Conservation (phyloP, 1,284 basidiomycete genomes). For the Malassezia dermatis region DNA sequence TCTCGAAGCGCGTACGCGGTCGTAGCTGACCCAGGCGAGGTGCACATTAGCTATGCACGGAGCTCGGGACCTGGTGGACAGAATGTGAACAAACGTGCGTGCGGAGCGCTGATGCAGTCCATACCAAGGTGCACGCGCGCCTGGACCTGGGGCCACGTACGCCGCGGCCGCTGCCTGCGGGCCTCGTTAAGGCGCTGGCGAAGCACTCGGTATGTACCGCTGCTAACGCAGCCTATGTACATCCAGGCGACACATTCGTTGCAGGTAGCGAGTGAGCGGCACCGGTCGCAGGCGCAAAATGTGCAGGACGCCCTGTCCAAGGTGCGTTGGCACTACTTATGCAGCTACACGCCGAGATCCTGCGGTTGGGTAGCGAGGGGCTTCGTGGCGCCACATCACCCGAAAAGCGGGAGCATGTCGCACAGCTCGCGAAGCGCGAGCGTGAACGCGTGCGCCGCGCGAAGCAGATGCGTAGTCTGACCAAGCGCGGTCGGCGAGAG, state of each 20-base stretch:
- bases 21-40: constrained; percentile 5
- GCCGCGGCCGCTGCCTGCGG: neutral
- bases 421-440: constrained; percentile 5
- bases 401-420: constrained; percentile 12
- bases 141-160: neutral
- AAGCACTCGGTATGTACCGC: constrained; percentile 12
- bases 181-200: constrained; percentile 5
- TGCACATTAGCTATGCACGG: constrained; percentile 12
- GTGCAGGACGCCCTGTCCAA: constrained; percentile 18
- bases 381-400: constrained; percentile 14
- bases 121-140: constrained; percentile 10
- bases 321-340: constrained; percentile 11
- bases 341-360: constrained; percentile 15
- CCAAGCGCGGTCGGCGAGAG: constrained; percentile 17
- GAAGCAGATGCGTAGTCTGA: constrained; percentile 18
- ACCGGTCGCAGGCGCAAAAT: constrained; percentile 16
- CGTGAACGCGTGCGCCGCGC: constrained; percentile 7
- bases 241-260: constrained; percentile 13
- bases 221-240: constrained; percentile 15
- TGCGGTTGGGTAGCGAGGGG: constrained; percentile 10
- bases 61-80: constrained; percentile 21
- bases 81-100: constrained; percentile 20
- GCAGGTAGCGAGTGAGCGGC: constrained; percentile 14
- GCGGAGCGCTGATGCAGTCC: neutral
- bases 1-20: neutral